phyloP scores from a whole-genome alignment of 768 basidiomycete genomes.

The Boletus eberwhitei region DNA sequence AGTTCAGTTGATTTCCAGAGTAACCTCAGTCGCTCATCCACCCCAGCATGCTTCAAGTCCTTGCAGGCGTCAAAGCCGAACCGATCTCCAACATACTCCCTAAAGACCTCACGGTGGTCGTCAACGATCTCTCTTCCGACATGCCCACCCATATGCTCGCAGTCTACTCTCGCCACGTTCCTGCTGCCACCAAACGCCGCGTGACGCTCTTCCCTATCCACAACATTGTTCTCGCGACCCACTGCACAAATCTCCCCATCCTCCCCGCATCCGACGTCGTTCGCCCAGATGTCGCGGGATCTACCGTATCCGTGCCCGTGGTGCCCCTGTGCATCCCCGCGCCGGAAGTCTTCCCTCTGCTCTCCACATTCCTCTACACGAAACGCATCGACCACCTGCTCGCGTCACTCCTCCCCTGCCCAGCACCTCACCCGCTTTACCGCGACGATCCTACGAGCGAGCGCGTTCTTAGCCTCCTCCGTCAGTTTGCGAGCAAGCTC shows the following conservation, averaged over 20 bases:
- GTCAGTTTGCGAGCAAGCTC: conserved; percentile 14
- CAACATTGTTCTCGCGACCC: conserved; percentile 33
- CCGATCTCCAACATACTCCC: conserved; percentile 24
- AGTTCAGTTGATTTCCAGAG: background rate
- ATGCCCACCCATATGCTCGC: conserved; percentile 33
- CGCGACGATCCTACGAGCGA: conserved; percentile 23
- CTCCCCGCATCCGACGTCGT: conserved; percentile 16
- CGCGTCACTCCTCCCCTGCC: conserved; percentile 55
- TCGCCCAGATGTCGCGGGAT: conserved; percentile 13
- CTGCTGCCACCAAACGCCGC: conserved; percentile 25
- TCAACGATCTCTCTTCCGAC: conserved; percentile 32
- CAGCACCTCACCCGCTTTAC: conserved; percentile 24
- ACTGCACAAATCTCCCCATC: conserved; percentile 30
- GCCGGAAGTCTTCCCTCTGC: conserved; percentile 60
- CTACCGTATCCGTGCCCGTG: conserved; percentile 48
- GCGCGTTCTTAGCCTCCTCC: conserved; percentile 8
- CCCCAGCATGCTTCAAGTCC: conserved; percentile 30
- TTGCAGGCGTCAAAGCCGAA: conserved; percentile 27
- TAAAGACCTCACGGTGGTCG: conserved; percentile 21
- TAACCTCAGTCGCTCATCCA: conserved; percentile 5
- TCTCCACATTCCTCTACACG: conserved; percentile 68
- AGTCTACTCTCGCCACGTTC: conserved; percentile 25
- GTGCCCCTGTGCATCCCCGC: conserved; percentile 70
- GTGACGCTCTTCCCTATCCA: conserved; percentile 37
- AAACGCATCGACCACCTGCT: conserved; percentile 60